Evolutionary conservation across 257 asterid species (phyloP).

Genomic region (Thymus mandschuricus): DNA sequence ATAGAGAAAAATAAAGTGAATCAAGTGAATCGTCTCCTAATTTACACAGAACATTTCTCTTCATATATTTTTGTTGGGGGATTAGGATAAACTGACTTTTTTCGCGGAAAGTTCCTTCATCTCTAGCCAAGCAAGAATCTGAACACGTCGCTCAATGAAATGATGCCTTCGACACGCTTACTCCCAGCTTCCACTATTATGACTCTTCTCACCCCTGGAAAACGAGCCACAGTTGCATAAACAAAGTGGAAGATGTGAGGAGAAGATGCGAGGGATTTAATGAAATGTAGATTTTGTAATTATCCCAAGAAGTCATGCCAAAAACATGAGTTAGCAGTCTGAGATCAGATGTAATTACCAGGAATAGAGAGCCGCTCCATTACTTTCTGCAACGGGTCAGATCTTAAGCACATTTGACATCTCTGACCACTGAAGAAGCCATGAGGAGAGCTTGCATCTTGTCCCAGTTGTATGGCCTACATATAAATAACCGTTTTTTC

Average conservation of each 20-base stretch:
- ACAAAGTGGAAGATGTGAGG: background rate
- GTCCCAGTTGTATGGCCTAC: slow-evolving; percentile 74
- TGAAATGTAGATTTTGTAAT: slow-evolving; percentile 4
- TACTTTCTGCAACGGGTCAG: slow-evolving; percentile 72
- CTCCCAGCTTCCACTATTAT: too few relatives aligned
- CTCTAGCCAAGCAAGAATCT: too few relatives aligned
- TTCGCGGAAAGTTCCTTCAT: too few relatives aligned
- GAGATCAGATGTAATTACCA: slow-evolving; percentile 42
- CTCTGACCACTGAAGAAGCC: slow-evolving; percentile 63
- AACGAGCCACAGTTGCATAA: too few relatives aligned
- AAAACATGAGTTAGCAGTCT: background rate
- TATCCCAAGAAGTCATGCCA: slow-evolving; percentile 5
- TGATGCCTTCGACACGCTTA: too few relatives aligned
- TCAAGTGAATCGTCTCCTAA: slow-evolving; percentile 52
- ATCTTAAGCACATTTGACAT: slow-evolving; percentile 78
- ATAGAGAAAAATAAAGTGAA: slow-evolving; percentile 29
- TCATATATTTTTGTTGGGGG: too few relatives aligned
- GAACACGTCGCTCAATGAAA: too few relatives aligned
- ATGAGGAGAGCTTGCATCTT: slow-evolving; percentile 60
- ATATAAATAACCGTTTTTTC: slow-evolving; percentile 9
- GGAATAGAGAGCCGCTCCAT: slow-evolving; percentile 71
- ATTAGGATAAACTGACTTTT: too few relatives aligned
- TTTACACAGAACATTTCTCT: too few relatives aligned
- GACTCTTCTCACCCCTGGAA: too few relatives aligned
- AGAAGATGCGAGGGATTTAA: background rate